A percentile compares a stretch with the other conserved stretches of the same genome.
Conservation (phyloP, 495 filamentous ascomycete species). For the Podospora appendiculata region DNA sequence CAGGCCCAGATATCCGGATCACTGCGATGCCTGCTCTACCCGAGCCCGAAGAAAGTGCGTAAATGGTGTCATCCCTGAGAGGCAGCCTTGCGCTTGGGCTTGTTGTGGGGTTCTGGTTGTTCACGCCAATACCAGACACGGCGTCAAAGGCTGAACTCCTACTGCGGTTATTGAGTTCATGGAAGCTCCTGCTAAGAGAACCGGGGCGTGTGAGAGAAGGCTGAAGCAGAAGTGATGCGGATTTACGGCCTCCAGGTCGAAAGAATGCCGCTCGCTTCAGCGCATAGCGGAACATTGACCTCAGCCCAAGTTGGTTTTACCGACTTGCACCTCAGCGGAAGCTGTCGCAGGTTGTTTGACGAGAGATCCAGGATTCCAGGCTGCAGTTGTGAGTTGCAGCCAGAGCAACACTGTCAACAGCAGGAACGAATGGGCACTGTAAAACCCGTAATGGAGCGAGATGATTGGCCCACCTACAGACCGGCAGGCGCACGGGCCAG, state of each 20-base stretch:
- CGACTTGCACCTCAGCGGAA: not conserved
- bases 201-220: not conserved
- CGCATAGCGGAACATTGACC: conserved; percentile 31
- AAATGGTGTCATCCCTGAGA: conserved; percentile 61
- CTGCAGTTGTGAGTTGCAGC: too few species aligned
- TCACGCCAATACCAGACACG: not conserved
- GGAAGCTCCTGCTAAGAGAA: conserved; percentile 1
- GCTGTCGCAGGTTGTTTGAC: not conserved
- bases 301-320: too few species aligned
- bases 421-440: too few species aligned
- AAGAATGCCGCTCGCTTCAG: conserved; percentile 10
- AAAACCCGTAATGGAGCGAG: too few species aligned
- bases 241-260: not conserved
- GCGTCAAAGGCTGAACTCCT: not conserved
- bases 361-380: not conserved
- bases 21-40: conserved; percentile 89
- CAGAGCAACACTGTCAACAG: too few species aligned
- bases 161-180: not conserved
- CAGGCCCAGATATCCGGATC: conserved; percentile 77
- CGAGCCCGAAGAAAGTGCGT: conserved; percentile 80
- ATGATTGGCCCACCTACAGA: too few species aligned
- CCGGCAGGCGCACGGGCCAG: too few species aligned
- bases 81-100: not conserved
- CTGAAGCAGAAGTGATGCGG: not conserved
- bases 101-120: not conserved